These are phyloP conservation scores for Sugiyamaella mastotermitis DNA, from an alignment of 805 yeast species.

Conservation along the genomic window DNA sequence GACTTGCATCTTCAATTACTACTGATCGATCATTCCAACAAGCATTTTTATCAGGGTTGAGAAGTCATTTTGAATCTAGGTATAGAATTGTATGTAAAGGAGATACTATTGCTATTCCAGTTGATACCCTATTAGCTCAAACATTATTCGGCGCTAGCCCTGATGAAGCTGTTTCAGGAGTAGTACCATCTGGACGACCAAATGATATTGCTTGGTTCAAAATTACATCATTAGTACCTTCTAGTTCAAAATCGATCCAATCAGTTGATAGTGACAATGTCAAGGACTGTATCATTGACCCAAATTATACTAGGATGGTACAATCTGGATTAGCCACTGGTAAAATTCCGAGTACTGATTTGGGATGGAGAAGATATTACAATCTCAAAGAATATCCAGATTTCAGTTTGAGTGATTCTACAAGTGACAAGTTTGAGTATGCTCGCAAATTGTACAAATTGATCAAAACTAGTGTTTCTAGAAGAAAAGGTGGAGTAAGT, in stretches of 20 bases:
- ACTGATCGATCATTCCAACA: slow-evolving; percentile 58
- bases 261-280: slow-evolving; percentile 9
- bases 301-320: slow-evolving; percentile 59
- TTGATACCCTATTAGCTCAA: slow-evolving; percentile 63
- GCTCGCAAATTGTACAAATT: slow-evolving; percentile 50
- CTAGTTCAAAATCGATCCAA: background rate
- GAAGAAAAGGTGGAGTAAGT: slow-evolving; percentile 30
- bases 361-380: slow-evolving; percentile 42
- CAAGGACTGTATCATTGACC: slow-evolving; percentile 48
- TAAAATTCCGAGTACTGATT: slow-evolving; percentile 24
- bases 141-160: slow-evolving; percentile 34
- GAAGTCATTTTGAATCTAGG: slow-evolving; percentile 52
- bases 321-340: slow-evolving; percentile 53
- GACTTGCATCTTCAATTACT: slow-evolving; percentile 65
- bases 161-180: slow-evolving; percentile 24
- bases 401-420: slow-evolving; percentile 35
- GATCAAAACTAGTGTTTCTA: slow-evolving; percentile 40
- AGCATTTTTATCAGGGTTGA: slow-evolving; percentile 53
- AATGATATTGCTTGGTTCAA: slow-evolving; percentile 84
- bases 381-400: slow-evolving; percentile 23
- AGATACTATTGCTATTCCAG: slow-evolving; percentile 70
- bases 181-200: slow-evolving; percentile 54
- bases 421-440: slow-evolving; percentile 43
- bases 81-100: slow-evolving; percentile 55
- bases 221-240: slow-evolving; percentile 42